Percentiles rank a stretch among this genome's conserved stretches.
phyloP scores from a whole-genome alignment of 495 filamentous ascomycete species.

The Penicillium riverlandense region DNA sequence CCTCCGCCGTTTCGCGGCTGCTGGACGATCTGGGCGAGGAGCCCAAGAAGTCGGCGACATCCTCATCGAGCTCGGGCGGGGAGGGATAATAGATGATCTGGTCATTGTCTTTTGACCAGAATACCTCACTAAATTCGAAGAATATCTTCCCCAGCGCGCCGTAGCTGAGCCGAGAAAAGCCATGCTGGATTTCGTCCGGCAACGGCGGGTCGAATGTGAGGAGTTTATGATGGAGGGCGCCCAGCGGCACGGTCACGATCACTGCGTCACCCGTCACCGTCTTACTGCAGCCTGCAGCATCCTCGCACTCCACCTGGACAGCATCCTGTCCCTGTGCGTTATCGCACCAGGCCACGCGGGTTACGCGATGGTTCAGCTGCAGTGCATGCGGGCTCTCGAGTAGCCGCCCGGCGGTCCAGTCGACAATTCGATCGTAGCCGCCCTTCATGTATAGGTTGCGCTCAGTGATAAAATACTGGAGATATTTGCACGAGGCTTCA shows the following conservation, averaged over 20 bases:
- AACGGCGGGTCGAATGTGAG: constrained; percentile 16
- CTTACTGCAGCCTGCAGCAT: constrained; percentile 3
- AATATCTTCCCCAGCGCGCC: constrained; percentile 19
- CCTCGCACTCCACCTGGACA: constrained; percentile 7
- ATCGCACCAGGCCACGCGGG: constrained; percentile 13
- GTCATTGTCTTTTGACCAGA: constrained; percentile 20
- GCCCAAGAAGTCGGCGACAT: not conserved
- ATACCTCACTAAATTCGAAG: constrained; percentile 18
- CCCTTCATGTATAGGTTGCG: constrained; percentile 21
- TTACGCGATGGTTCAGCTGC: constrained; percentile 12
- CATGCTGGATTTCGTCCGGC: constrained; percentile 18
- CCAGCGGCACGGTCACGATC: constrained; percentile 15
- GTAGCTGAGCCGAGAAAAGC: constrained; percentile 13
- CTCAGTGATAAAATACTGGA: constrained; percentile 18
- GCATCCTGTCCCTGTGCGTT: constrained; percentile 1
- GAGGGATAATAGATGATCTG: constrained; percentile 20
- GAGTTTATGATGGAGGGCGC: constrained; percentile 16
- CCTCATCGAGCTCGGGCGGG: constrained; percentile 2
- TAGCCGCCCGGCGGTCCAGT: constrained; percentile 14
- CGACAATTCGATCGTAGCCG: constrained; percentile 18
- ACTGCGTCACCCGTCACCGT: constrained; percentile 11
- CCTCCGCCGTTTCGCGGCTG: not conserved
- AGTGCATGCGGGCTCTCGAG: constrained; percentile 5
- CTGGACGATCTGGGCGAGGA: constrained; percentile 6
- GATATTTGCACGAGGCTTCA: constrained; percentile 16